Percentiles rank a stretch among this genome's conserved stretches.
Evolutionary conservation across 2,329 filamentous ascomycete species (phyloP).

Genomic region (Exophiala bonariae): DNA sequence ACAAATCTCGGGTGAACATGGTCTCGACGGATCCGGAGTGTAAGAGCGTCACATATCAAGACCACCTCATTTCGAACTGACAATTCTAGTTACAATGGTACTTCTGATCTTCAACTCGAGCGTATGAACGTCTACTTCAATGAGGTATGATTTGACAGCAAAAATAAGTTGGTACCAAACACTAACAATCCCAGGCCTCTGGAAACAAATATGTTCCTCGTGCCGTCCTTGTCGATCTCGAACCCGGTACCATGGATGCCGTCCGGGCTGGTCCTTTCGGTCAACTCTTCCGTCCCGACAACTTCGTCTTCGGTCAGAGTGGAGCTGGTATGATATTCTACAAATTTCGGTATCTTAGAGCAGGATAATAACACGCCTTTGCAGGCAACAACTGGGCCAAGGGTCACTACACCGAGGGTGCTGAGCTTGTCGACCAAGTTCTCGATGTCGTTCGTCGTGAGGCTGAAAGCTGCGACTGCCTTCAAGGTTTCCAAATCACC

Average conservation of each 20-base stretch:
- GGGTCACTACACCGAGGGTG: conserved; percentile 99
- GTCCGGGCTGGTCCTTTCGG: conserved; percentile 98
- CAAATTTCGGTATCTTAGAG: not conserved
- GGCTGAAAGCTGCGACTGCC: conserved; percentile 98
- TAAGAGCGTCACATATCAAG: conserved; percentile 49
- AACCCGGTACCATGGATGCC: conserved; percentile 99
- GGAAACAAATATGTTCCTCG: conserved; percentile 99
- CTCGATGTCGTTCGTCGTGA: conserved; percentile 98
- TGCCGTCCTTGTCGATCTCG: conserved; percentile 98
- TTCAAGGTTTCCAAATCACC: conserved; percentile 99
- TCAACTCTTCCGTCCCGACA: conserved; percentile 99
- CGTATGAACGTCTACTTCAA: conserved; percentile 99
- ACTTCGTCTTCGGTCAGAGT: conserved; percentile 99
- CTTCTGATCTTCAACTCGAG: conserved; percentile 98
- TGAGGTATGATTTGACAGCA: conserved; percentile 59
- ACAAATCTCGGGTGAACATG: conserved; percentile 86
- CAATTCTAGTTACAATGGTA: conserved; percentile 80
- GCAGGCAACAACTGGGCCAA: conserved; percentile 97
- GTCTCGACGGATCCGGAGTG: conserved; percentile 96
- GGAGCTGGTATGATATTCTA: conserved; percentile 67
- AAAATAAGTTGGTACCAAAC: conserved; percentile 6
- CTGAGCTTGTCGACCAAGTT: conserved; percentile 96
- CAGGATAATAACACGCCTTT: conserved; percentile 13
- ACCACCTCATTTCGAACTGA: conserved; percentile 4
- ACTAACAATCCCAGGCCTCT: conserved; percentile 64